Evolutionary conservation across 306 rosid species (phyloP), one percentile per base, ranked within the genome.

Genomic region (Trifolium dubium): DNA sequence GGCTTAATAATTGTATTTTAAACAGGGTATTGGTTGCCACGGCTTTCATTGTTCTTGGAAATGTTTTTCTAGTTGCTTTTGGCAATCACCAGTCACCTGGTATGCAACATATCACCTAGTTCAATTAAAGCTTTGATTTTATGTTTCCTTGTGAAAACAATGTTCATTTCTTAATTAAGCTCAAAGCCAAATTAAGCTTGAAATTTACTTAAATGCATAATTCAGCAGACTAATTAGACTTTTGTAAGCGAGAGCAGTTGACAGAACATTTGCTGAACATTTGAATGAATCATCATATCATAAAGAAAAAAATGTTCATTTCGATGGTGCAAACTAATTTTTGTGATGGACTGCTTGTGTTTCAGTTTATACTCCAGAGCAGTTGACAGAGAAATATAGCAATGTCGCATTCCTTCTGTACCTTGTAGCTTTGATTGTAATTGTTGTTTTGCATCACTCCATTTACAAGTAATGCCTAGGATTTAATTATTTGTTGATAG

Each of bases 1-100:
- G 64, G 63, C 59, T 65, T 76, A 49, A 76, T 64, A 53, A 65
- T 46, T 66, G 47, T 11, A 66, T 37, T 75, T 81, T 82, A 64
- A 77, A 47, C 88, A 94, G 99, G 88, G 95, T 92, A 62, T 80
- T 92, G 87, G 95, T 89, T 46, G 99, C 99, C 82, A 95, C 99
- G 0, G 89, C 97, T 64, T 95, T 95, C 81, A 92, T 95, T 73
- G 99, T 95, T 79, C 96, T 95, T 30, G 99, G 99, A 77, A 95
- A 95, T 55, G 35, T 87, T 77, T 95, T 90, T 78, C 96, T 95
- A 4, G 99, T 95, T 14, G 96, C 97, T 77, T 95, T 95, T 83
- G 99, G 99, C 67, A 95, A 95, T 88, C 99, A 95, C 65, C 99
- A 95, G 70, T 95, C 99, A 54, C 99, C 99, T 59, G 96, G 99